phyloP scores from a whole-genome alignment of 768 basidiomycete genomes.

The Termitomyces heimii region DNA sequence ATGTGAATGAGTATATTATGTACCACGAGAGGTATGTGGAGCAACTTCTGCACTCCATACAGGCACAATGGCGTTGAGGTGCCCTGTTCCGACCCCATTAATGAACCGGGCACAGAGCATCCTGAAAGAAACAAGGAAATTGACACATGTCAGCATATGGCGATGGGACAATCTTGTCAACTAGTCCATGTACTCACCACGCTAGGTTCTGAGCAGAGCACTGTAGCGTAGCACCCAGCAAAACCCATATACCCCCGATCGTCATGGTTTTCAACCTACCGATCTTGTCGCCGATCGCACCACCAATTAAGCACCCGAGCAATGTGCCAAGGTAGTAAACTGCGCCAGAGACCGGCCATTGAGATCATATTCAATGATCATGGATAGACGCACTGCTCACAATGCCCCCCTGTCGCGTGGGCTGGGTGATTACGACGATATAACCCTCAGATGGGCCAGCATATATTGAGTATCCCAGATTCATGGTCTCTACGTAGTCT shows the following conservation, averaged over 20 bases:
- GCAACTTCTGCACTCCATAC: slow-evolving; percentile 42
- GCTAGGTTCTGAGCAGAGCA: slow-evolving; percentile 35
- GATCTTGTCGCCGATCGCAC: slow-evolving; percentile 33
- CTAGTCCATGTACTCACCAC: slow-evolving; percentile 21
- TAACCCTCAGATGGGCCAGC: slow-evolving; percentile 34
- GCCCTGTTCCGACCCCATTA: slow-evolving; percentile 38
- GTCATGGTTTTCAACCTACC: slow-evolving; percentile 35
- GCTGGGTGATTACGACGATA: slow-evolving; percentile 35
- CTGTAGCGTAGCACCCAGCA: slow-evolving; percentile 35
- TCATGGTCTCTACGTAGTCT: slow-evolving; percentile 35
- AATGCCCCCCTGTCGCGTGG: slow-evolving; percentile 38
- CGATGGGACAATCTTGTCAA: background rate
- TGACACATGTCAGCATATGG: background rate
- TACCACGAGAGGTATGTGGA: slow-evolving; percentile 34
- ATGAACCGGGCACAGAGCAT: slow-evolving; percentile 39
- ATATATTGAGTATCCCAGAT: slow-evolving; percentile 32
- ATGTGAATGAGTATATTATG: background rate
- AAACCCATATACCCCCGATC: slow-evolving; percentile 33
- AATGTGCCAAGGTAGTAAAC: slow-evolving; percentile 40
- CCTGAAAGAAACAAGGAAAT: slow-evolving; percentile 18
- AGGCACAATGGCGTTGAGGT: slow-evolving; percentile 37
- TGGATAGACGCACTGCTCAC: slow-evolving; percentile 27
- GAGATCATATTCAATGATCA: background rate
- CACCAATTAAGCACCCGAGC: slow-evolving; percentile 33
- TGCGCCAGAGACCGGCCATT: background rate